phyloP scores from a whole-genome alignment of 106 monocot species.

The Iris macrosiphon region DNA sequence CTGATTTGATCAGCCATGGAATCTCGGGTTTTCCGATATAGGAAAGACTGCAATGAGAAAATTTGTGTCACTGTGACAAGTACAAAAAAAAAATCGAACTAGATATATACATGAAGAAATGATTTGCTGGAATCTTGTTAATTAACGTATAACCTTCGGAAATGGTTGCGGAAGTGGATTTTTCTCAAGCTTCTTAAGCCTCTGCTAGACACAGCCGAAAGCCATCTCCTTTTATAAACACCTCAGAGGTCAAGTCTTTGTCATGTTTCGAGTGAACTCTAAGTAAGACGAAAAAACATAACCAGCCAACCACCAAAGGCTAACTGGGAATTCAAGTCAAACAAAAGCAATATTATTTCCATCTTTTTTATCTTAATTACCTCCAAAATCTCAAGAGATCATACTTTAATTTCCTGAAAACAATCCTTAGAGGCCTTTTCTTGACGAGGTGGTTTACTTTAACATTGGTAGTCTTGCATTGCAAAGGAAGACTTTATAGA shows the following conservation, averaged over 20 bases:
- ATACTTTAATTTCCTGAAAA: background rate
- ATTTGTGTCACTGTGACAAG: background rate
- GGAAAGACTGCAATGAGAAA: background rate
- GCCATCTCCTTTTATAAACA: conserved; percentile 10
- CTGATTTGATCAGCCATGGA: background rate
- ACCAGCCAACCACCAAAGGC: conserved; percentile 13
- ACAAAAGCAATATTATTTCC: background rate
- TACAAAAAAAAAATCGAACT: background rate
- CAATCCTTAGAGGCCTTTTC: conserved; percentile 3
- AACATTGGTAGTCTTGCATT: conserved; percentile 32
- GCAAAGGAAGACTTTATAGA: conserved; percentile 23
- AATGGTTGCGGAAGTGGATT: background rate
- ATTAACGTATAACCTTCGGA: background rate
- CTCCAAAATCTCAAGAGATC: background rate
- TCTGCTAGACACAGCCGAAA: background rate
- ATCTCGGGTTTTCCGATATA: background rate
- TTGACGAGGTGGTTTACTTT: conserved; percentile 30
- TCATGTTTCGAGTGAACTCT: conserved; percentile 16
- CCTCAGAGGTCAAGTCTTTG: background rate
- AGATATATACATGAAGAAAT: background rate
- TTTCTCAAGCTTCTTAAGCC: background rate
- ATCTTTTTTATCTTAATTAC: background rate
- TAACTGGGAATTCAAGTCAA: conserved; percentile 29
- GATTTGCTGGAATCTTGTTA: background rate
- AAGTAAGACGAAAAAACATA: conserved; percentile 14